phyloP scores from a whole-genome alignment of 164 flowering plant species.

The Tinospora cordifolia region DNA sequence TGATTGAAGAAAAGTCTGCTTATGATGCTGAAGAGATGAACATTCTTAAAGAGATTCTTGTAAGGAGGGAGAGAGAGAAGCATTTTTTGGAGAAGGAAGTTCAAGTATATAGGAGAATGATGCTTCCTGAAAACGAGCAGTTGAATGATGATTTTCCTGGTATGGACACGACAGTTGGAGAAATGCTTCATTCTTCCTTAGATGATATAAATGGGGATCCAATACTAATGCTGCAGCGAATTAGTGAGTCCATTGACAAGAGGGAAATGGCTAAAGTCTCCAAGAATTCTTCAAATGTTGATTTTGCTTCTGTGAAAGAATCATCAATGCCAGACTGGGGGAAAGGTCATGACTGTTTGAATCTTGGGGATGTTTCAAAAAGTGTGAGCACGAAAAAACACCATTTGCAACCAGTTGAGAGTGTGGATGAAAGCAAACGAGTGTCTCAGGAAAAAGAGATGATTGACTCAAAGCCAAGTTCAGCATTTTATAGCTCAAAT shows the following conservation, averaged over 20 bases:
- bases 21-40: conserved; percentile 91
- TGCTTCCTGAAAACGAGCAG: conserved; percentile 28
- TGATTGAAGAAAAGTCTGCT: conserved; percentile 73
- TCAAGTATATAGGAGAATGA: conserved; percentile 54
- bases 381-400: conserved; percentile 13
- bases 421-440: conserved; percentile 13
- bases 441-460: conserved; percentile 43
- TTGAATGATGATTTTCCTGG: conserved; percentile 21
- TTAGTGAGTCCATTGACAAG: conserved; percentile 32
- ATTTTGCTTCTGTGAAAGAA: conserved; percentile 22
- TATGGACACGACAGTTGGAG: conserved; percentile 10
- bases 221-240: conserved; percentile 31
- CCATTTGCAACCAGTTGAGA: conserved; percentile 4
- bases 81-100: conserved; percentile 79
- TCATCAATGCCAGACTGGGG: conserved; percentile 17
- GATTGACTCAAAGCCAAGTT: conserved; percentile 14
- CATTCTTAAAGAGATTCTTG: conserved; percentile 72
- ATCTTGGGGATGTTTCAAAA: conserved; percentile 14
- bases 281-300: conserved; percentile 14
- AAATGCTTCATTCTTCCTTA: conserved; percentile 16
- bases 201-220: conserved; percentile 39
- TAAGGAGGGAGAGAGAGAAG: conserved; percentile 77
- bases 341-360: conserved; percentile 22
- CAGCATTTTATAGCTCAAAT: conserved; percentile 5
- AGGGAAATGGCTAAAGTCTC: conserved; percentile 20